Base-by-base conservation (phyloP, 192 early-diverging fungal genomes). In the Allomyces macrogynus region DNA sequence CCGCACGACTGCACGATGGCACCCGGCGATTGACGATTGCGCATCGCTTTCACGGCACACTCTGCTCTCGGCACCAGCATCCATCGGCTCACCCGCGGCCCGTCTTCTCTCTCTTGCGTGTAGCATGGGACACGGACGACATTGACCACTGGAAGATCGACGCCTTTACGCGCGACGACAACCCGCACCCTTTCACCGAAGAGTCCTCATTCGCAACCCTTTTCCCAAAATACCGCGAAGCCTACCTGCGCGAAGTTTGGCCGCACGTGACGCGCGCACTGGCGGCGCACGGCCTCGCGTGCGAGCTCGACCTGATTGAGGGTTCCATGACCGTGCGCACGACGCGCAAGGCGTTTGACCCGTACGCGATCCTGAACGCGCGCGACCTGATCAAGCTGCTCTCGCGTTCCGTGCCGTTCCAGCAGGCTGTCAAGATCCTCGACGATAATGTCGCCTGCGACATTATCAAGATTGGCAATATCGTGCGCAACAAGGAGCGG, bases 301-400 rank as follows among this genome's bases (percentile, higher is more conserved):
- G 92, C 78, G 81, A 87, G 23, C 79, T 99, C 64, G 90, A 99
- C 78, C 81, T 96, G 66, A 86, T 97, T 16, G 95, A 99, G 67
- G 95, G 95, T 70, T 86, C 83, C 70, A 97, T 99, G 93, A 92
- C 94, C 4, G 95, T 99, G 26, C 89, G 87, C 71, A 99, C 95
- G 4, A 97, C 95, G 0, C 82, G 89, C 61, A 95, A 95, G 71
- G 92, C 94, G 18, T 90, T 77, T 69, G 95, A 99, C 72, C 93
- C 95, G 11, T 96, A 93, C 77, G 77, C 87, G 24, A 89, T 98
- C 57, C 71, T 98, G 54, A 95, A 96, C 72, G 88, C 93, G 7
- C 80, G 95, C 62, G 95, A 99, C 75, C 65, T 96, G 63, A 89
- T 97, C 71, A 97, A 97, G 73, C 82, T 99, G 23, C 77, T 99